Evolutionary conservation across 2,329 filamentous ascomycete genomes (phyloP).

Genomic region (Harringtonia lauricola): DNA sequence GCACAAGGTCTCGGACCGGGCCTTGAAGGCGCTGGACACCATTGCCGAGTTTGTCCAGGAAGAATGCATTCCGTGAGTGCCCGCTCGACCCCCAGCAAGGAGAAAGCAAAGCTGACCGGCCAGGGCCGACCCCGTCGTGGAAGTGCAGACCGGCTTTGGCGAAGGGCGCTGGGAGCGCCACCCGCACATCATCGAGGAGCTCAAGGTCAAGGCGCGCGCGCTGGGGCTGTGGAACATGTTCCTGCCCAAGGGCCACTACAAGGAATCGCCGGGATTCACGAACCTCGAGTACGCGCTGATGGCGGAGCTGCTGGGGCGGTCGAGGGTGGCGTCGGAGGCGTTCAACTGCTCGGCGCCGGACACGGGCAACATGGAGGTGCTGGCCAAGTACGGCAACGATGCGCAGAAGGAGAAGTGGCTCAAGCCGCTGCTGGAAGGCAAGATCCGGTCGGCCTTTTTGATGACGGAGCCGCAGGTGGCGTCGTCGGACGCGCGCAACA

Average conservation of each 20-base stretch:
- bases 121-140: slow-evolving; percentile 68
- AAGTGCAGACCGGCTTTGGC: slow-evolving; percentile 69
- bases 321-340: slow-evolving; percentile 69
- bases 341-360: slow-evolving; percentile 86
- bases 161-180: slow-evolving; percentile 69
- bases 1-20: slow-evolving; percentile 66
- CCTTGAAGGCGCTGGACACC: slow-evolving; percentile 72
- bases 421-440: slow-evolving; percentile 66
- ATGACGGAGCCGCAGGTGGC: slow-evolving; percentile 91
- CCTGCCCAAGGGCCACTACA: slow-evolving; percentile 88
- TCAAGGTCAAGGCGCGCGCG: slow-evolving; percentile 73
- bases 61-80: slow-evolving; percentile 68
- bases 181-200: slow-evolving; percentile 72
- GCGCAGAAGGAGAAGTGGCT: slow-evolving; percentile 80
- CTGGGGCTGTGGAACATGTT: slow-evolving; percentile 98
- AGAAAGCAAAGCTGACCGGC: background rate
- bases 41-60: slow-evolving; percentile 96
- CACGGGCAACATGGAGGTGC: slow-evolving; percentile 91
- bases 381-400: slow-evolving; percentile 83
- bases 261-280: slow-evolving; percentile 84
- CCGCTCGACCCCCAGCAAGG: background rate
- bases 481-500: slow-evolving; percentile 87
- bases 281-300: slow-evolving; percentile 97
- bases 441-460: slow-evolving; percentile 81
- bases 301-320: slow-evolving; percentile 91